A percentile compares a stretch with the other conserved stretches of the same genome.
phyloP scores from a whole-genome alignment of 345 rosid genomes.

The Dipteronia sinensis region DNA sequence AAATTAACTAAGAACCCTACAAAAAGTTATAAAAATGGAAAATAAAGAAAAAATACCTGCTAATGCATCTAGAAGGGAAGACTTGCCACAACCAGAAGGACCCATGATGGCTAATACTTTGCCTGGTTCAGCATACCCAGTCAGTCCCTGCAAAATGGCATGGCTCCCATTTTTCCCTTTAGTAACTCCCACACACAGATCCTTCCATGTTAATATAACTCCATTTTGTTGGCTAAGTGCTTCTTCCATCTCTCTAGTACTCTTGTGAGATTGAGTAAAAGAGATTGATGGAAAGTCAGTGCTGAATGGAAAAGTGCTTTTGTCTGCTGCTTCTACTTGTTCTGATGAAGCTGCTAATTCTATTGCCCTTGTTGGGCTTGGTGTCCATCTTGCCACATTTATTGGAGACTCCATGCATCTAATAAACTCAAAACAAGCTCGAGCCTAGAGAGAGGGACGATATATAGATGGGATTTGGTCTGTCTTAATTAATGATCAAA shows the following conservation, averaged over 20 bases:
- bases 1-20: too few species aligned
- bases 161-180: conserved; percentile 25
- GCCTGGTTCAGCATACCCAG: conserved; percentile 48
- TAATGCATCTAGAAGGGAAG: conserved; percentile 53
- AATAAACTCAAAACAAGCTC: too few species aligned
- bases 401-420: neutral
- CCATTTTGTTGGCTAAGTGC: neutral
- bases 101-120: conserved; percentile 52
- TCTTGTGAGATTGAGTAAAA: too few species aligned
- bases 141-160: conserved; percentile 34
- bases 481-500: neutral
- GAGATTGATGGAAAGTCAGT: neutral
- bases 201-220: conserved; percentile 49
- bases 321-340: too few species aligned
- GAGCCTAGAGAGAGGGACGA: too few species aligned
- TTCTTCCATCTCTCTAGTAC: neutral
- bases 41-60: conserved; percentile 34
- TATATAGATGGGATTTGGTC: neutral
- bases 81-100: conserved; percentile 59
- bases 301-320: conserved; percentile 13
- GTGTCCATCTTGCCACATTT: conserved; percentile 23
- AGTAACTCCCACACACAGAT: conserved; percentile 37
- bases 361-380: neutral
- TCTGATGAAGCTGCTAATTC: neutral
- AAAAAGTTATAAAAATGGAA: neutral